Base-by-base conservation (phyloP, 106 monocot genomes). In the Vanilla planifolia region DNA sequence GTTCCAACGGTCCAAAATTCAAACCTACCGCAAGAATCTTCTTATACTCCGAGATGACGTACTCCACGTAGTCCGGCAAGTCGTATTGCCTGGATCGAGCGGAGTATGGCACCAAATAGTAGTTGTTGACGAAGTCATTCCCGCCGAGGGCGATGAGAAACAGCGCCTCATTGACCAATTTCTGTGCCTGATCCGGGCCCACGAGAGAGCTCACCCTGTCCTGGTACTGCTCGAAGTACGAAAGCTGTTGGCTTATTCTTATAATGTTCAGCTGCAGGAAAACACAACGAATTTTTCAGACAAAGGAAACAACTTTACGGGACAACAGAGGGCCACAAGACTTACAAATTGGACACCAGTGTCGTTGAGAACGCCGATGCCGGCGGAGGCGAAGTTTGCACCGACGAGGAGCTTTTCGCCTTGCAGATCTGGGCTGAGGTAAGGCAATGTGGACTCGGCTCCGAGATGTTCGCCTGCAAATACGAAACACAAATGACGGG, bases 91-190 rank as follows among this genome's bases (percentile, higher is more conserved):
- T 76, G 33, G 83, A 88, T 45, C 88, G 62, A 1, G 51, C 60
- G 0, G 88, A 88, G 60, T 61, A 80, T 1, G 88, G 88, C 22
- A 88, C 65, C 48, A 88, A 60, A 65, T 83, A 88, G 67, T 88
- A 88, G 67, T 88, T 88, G 74, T 88, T 88, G 25, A 88, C 88
- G 55, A 88, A 88, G 52, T 88, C 88, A 17, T 88, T 88, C 46
- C 88, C 88, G 6, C 88, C 88, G 10, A 88, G 83, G 14, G 83
- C 74, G 64, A 88, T 88, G 24, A 88, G 80, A 47, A 88, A 51
- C 3, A 88, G 83, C 1, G 83, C 76, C 14, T 62, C 6, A 24
- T 71, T 78, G 57, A 90, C 76, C 1, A 85, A 60, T 28, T 44
- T 51, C 42, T 61, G 70, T 6, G 81, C 56, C 48, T 55, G 43